phyloP scores from a whole-genome alignment of 768 basidiomycete species.

The Rhodotorula sphaerocarpa region DNA sequence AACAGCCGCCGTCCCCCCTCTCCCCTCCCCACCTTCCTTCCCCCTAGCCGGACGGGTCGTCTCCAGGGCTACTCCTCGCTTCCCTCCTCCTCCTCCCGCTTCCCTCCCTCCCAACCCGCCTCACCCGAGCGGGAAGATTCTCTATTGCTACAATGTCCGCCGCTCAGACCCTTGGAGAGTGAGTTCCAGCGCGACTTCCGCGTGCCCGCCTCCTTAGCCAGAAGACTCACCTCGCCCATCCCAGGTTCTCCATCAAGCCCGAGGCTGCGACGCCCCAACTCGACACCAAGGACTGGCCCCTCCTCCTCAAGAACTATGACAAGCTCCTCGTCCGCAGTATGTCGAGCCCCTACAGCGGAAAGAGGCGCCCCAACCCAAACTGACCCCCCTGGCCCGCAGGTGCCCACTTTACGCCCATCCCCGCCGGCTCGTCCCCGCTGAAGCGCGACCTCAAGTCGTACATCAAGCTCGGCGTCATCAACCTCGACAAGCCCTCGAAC shows the following conservation, averaged over 20 bases:
- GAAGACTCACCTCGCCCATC: not conserved
- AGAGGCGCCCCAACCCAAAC: not conserved
- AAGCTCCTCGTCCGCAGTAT: conserved; percentile 47
- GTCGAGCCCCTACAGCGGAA: not conserved
- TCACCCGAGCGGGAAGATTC: conserved; percentile 24
- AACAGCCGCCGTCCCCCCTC: not conserved
- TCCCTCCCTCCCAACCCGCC: conserved; percentile 1
- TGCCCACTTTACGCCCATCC: conserved; percentile 98
- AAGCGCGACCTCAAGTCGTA: conserved; percentile 88
- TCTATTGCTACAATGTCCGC: conserved; percentile 12
- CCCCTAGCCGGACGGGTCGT: not conserved
- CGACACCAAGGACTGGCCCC: conserved; percentile 95
- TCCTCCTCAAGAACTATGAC: conserved; percentile 97
- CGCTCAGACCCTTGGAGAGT: conserved; percentile 20
- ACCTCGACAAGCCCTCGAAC: conserved; percentile 98
- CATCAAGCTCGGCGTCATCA: conserved; percentile 97
- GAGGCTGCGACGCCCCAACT: conserved; percentile 57
- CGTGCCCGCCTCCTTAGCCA: not conserved
- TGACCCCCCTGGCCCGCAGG: conserved; percentile 53
- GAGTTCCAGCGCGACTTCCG: not conserved
- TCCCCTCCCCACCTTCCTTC: conserved; percentile 9
- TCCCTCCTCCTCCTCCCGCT: not conserved
- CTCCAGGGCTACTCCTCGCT: not conserved
- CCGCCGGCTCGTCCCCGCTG: conserved; percentile 82
- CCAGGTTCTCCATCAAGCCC: conserved; percentile 56